Conservation (phyloP, 208 protist genomes). For the Endotrypanum monterogeii region DNA sequence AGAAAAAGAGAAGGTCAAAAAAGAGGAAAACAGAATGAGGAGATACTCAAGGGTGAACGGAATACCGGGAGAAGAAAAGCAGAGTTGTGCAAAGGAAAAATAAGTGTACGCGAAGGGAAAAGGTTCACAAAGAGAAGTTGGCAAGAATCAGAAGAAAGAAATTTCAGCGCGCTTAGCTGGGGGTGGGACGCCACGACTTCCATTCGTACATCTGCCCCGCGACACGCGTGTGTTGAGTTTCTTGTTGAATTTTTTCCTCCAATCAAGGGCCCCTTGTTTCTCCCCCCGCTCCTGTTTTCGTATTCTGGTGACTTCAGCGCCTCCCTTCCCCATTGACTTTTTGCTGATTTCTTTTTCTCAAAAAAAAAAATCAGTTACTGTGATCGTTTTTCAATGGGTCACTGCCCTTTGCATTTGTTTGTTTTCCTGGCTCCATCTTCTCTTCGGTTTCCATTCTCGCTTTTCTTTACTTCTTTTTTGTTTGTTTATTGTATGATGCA, state of each 20-base stretch:
- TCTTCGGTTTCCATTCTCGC: background rate
- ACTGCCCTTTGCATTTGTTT: background rate
- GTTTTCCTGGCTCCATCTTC: background rate
- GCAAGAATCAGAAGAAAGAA: background rate
- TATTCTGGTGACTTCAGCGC: background rate
- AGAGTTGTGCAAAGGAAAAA: background rate
- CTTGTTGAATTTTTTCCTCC: background rate
- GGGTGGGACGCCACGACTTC: no score
- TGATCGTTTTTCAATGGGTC: background rate
- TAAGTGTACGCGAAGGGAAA: background rate
- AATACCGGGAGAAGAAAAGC: no score
- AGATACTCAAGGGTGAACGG: no score
- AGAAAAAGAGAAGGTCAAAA: no score
- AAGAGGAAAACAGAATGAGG: no score
- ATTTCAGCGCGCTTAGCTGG: background rate
- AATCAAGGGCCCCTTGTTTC: background rate
- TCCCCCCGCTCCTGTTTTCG: background rate
- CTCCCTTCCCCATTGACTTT: background rate
- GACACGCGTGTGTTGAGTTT: no score
- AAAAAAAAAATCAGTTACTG: background rate
- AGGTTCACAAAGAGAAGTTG: background rate
- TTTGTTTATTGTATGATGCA: background rate
- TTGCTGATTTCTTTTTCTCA: background rate
- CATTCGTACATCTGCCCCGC: no score
- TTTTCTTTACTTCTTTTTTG: slow-evolving; percentile 1